Conservation (phyloP, 768 basidiomycete genomes). For the Auricularia auricula-judae region DNA sequence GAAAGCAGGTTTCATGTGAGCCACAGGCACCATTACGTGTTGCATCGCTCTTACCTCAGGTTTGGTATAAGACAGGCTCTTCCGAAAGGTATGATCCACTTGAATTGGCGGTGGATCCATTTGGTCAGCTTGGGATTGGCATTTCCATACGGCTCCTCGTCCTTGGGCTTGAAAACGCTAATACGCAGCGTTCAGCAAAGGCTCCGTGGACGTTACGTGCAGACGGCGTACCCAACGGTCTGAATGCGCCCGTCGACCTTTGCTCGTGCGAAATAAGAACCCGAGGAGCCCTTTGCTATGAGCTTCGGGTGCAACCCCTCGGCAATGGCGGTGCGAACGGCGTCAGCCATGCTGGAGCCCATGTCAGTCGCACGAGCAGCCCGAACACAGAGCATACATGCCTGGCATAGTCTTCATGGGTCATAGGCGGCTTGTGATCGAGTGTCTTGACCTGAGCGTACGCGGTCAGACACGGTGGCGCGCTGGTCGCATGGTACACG, state of each 20-base stretch:
- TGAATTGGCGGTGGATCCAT: slow-evolving; percentile 81
- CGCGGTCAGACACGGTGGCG: slow-evolving; percentile 4
- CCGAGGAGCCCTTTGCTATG: slow-evolving; percentile 82
- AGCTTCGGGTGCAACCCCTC: slow-evolving; percentile 84
- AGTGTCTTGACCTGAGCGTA: slow-evolving; percentile 57
- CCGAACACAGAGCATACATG: slow-evolving; percentile 25
- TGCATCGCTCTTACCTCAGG: slow-evolving; percentile 43
- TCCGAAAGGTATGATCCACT: slow-evolving; percentile 86
- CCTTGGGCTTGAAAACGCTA: slow-evolving; percentile 88
- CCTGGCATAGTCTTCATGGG: slow-evolving; percentile 59
- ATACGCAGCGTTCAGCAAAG: background rate
- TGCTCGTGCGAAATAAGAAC: slow-evolving; percentile 84
- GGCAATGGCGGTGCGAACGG: slow-evolving; percentile 55
- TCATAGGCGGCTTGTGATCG: slow-evolving; percentile 71
- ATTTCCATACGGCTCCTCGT: slow-evolving; percentile 80
- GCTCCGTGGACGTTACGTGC: background rate
- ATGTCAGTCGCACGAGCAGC: background rate
- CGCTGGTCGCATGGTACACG: background rate
- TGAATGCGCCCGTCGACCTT: slow-evolving; percentile 67
- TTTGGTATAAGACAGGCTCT: slow-evolving; percentile 84
- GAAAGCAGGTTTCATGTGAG: background rate
- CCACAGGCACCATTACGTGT: background rate
- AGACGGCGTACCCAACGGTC: slow-evolving; percentile 61
- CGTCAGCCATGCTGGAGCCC: slow-evolving; percentile 42
- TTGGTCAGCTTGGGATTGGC: slow-evolving; percentile 85